A percentile compares a stretch with the other conserved stretches of the same genome.
These are phyloP conservation scores for Nakazawaea sp. DNA, from an alignment of 805 yeast genomes.

Conservation along the genomic window DNA sequence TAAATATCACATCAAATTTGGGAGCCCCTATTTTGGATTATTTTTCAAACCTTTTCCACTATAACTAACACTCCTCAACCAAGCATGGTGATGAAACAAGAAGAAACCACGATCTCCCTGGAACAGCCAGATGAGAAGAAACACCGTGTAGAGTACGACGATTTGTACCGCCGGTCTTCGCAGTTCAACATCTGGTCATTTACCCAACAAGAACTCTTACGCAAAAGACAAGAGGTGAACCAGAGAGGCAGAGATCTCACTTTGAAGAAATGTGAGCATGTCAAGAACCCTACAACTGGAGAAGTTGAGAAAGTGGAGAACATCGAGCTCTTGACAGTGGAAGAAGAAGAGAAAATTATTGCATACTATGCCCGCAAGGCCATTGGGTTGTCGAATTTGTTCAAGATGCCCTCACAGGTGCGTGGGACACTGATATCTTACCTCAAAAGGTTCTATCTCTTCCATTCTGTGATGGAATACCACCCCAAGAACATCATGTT, in stretches of 20 bases:
- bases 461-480: constrained; percentile 76
- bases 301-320: neutral
- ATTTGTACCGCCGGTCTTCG: constrained; percentile 77
- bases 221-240: constrained; percentile 43
- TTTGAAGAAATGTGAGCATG: constrained; percentile 15
- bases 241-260: constrained; percentile 42
- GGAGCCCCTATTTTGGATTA: too few relatives aligned
- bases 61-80: too few relatives aligned
- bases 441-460: constrained; percentile 72
- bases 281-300: constrained; percentile 12
- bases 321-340: constrained; percentile 43
- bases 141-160: constrained; percentile 63
- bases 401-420: constrained; percentile 84
- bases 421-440: constrained; percentile 81
- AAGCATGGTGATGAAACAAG: too few relatives aligned
- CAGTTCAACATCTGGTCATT: constrained; percentile 88
- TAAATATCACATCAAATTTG: too few relatives aligned
- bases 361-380: constrained; percentile 68
- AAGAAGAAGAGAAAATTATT: constrained; percentile 68
- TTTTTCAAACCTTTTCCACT: too few relatives aligned
- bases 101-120: neutral
- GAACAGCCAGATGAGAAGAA: neutral
- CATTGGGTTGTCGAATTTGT: constrained; percentile 60
- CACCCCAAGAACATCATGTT: constrained; percentile 80
- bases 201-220: constrained; percentile 47